Evolutionary conservation across 257 asterid species (phyloP), one percentile per base, ranked within the genome.

Genomic region (Gentiana straminea): DNA sequence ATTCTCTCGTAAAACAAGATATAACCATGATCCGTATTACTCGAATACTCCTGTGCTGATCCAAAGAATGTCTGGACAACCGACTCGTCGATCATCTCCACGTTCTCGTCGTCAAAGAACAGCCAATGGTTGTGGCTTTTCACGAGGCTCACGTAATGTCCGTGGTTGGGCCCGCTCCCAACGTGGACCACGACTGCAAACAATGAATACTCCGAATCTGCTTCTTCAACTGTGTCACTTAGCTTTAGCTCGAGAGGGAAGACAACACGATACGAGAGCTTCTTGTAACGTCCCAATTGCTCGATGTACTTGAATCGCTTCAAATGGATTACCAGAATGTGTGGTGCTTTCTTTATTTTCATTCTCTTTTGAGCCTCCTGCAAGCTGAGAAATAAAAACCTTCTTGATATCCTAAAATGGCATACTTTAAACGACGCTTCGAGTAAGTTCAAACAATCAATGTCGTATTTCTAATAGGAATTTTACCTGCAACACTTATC

Each of bases 341-440:
- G 94, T 13, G 94, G 95, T 8, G 95, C 80, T 73, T 63, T 81
- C 62, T 83, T 86, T 24, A 86, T 86, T 82, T 86, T 86, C 95
- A 86, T 83, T 73, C 95, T 81, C 79, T 86, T 86, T 70, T 86
- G 94, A n/a, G 95, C 95, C 73, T 86, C 95, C 80, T 86, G 95
- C 77, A 86, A 76, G 67, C 95, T 86, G 79, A 24, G 24, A 65
- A 24, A 24, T 57, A 69, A 68, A 64, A 52, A 61, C 8, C 24
- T 24, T 24, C 24, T 24, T 24, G 24, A 24, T 24, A 24, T 24
- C 24, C 24, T 24, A 24, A 24, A 24, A 24, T 24, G 24, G 24
- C 24, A 24, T 24, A 24, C 24, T 24, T 24, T 24, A 24, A 24
- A 24, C 24, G 24, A 24, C 24, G 24, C 24, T 24, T 24, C 24